Conservation (phyloP, 176 grass and related monocot genomes). For the Panicum miliaceum region DNA sequence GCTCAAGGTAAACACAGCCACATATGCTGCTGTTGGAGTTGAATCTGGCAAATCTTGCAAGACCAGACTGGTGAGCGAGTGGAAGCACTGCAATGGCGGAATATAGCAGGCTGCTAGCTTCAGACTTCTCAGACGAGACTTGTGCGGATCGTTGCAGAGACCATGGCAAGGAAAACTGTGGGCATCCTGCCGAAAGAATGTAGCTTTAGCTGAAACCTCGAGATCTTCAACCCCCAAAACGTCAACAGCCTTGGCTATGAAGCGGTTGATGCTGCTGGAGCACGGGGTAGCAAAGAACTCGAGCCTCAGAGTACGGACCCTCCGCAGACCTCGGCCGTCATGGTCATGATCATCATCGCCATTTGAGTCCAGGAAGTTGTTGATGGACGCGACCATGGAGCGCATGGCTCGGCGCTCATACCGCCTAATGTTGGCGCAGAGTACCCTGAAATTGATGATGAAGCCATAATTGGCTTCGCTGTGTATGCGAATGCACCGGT, state of each 20-base stretch:
- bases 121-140: slow-evolving; percentile 29
- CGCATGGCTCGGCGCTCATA: slow-evolving; percentile 28
- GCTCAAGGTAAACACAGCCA: background rate
- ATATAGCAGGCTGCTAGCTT: slow-evolving; percentile 17
- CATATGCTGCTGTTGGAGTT: background rate
- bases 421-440: background rate
- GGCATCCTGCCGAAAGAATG: background rate
- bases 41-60: background rate
- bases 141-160: slow-evolving; percentile 10
- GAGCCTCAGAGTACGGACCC: background rate
- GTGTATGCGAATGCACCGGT: background rate
- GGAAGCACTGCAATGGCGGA: slow-evolving; percentile 9
- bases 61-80: slow-evolving; percentile 20
- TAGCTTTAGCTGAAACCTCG: background rate
- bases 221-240: slow-evolving; percentile 15
- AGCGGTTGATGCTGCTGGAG: slow-evolving; percentile 5
- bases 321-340: background rate
- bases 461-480: background rate
- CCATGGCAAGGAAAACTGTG: slow-evolving; percentile 25
- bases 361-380: background rate
- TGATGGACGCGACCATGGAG: background rate
- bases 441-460: background rate
- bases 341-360: background rate
- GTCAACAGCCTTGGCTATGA: slow-evolving; percentile 20
- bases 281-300: background rate